phyloP scores from a whole-genome alignment of 1,284 basidiomycete genomes.

The Cryptococcus wingfieldii region DNA sequence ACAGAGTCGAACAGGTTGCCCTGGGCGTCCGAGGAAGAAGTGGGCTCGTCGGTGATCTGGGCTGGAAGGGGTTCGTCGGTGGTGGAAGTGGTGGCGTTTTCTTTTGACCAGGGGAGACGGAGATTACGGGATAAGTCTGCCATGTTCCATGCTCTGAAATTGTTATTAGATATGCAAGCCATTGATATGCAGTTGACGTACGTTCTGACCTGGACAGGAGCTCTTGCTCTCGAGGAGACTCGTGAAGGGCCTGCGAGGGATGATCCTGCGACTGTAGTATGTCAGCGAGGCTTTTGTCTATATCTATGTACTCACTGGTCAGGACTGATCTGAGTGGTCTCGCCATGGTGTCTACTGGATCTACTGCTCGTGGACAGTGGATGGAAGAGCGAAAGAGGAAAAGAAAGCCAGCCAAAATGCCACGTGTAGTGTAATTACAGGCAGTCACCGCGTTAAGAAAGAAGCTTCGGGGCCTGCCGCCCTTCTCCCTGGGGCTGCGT shows the following conservation, averaged over 20 bases:
- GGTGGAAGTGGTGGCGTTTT: background rate
- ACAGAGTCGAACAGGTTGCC: slow-evolving; percentile 1
- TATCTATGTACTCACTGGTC: slow-evolving; percentile 5
- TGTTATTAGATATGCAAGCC: background rate
- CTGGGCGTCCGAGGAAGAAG: slow-evolving; percentile 1
- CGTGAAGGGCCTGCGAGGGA: slow-evolving; percentile 18
- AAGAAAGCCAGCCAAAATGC: background rate
- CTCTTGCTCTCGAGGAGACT: background rate
- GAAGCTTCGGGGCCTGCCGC: too few relatives aligned
- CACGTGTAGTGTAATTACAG: background rate
- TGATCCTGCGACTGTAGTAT: slow-evolving; percentile 13
- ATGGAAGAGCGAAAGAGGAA: background rate
- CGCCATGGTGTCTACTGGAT: slow-evolving; percentile 11
- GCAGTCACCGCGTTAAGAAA: too few relatives aligned
- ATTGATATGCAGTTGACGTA: background rate
- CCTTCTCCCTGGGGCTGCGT: too few relatives aligned
- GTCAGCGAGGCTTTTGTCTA: background rate
- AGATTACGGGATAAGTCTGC: too few relatives aligned
- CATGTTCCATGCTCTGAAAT: background rate
- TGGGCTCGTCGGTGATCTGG: slow-evolving; percentile 2
- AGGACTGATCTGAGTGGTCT: slow-evolving; percentile 13
- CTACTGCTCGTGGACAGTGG: background rate
- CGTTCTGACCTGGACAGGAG: slow-evolving; percentile 12
- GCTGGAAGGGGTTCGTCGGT: background rate
- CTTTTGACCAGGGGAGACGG: background rate